Evolutionary conservation across 2,329 filamentous ascomycete genomes (phyloP).

Genomic region (Ophiocordyceps sinensis): DNA sequence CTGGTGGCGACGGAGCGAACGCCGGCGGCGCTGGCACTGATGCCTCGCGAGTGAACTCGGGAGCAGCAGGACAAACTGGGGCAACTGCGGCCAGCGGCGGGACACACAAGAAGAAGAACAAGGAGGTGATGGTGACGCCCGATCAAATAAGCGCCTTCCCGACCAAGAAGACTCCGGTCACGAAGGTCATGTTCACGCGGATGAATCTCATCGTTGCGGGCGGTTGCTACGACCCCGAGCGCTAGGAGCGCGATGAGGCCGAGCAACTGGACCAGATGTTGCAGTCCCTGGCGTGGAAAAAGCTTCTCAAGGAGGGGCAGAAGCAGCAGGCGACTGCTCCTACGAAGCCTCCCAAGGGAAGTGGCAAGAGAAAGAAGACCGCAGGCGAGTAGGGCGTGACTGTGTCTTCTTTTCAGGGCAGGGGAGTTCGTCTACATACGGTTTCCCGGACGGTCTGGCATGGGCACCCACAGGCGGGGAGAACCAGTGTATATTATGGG

Average conservation of each 20-base stretch:
- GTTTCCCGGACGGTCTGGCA: no score
- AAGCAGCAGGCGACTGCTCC: not conserved
- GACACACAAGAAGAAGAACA: slow-evolving; percentile 58
- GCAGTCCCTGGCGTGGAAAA: not conserved
- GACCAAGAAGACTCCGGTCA: slow-evolving; percentile 90
- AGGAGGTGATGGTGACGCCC: slow-evolving; percentile 78
- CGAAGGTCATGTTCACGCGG: slow-evolving; percentile 82
- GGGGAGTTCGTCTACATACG: no score
- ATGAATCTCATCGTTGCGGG: slow-evolving; percentile 91
- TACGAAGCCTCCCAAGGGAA: not conserved
- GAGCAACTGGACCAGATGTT: not conserved
- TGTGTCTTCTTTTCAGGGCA: not conserved
- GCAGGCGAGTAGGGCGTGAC: not conserved
- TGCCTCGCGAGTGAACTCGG: slow-evolving; percentile 7
- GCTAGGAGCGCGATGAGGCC: slow-evolving; percentile 12
- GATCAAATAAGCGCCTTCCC: slow-evolving; percentile 93
- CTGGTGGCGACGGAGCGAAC: slow-evolving; percentile 23
- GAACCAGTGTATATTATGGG: no score
- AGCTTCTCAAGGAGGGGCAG: not conserved
- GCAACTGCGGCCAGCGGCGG: slow-evolving; percentile 14
- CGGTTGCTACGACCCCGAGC: slow-evolving; percentile 49
- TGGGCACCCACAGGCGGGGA: no score
- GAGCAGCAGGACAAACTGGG: slow-evolving; percentile 12
- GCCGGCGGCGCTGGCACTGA: slow-evolving; percentile 8
- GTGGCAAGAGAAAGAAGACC: not conserved